Conservation (phyloP, 257 asterid genomes). For the Cynanchum wilfordii region DNA sequence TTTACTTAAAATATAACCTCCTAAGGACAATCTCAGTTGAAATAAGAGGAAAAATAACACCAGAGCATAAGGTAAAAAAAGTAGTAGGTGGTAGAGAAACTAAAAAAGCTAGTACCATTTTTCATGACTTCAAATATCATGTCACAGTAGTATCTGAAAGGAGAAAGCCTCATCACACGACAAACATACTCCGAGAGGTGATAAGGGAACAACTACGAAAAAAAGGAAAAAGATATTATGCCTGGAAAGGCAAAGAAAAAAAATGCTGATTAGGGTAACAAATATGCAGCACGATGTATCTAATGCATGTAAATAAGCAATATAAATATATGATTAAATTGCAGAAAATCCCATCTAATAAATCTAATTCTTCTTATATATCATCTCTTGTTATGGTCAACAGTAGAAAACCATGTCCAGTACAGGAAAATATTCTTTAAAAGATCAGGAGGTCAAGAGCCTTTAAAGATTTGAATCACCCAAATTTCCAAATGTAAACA, state of each 20-base stretch:
- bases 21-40: neutral
- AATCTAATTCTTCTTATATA: neutral
- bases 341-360: neutral
- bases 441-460: neutral
- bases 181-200: constrained; percentile 97
- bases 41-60: neutral
- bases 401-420: neutral
- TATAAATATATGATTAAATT: neutral
- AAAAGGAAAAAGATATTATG: constrained; percentile 3
- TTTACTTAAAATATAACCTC: neutral
- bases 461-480: neutral
- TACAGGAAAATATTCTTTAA: neutral
- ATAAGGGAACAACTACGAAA: constrained; percentile 89
- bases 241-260: neutral
- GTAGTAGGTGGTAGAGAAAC: neutral
- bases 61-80: neutral
- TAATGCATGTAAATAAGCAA: neutral
- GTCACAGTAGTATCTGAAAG: constrained; percentile 97
- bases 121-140: constrained; percentile 96
- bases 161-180: constrained; percentile 97
- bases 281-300: neutral
- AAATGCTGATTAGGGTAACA: neutral
- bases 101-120: constrained; percentile 55
- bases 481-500: neutral
- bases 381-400: neutral